Base-by-base conservation (phyloP, 176 grass and related monocot genomes). In the Carex pumila region DNA sequence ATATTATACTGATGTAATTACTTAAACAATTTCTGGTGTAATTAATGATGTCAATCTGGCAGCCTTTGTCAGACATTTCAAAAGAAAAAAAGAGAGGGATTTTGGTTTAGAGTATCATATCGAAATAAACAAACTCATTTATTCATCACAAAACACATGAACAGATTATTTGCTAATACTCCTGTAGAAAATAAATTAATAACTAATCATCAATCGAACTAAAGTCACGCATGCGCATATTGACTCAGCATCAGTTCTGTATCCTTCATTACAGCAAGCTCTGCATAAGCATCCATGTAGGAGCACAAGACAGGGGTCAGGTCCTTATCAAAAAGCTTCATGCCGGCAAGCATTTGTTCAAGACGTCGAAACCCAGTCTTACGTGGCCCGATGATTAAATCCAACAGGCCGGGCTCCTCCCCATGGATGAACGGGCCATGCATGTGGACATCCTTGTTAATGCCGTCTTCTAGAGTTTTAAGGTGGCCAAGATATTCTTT, bases 371-470 rank as follows among this genome's bases (percentile, higher is more conserved):
- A 7, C 12, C 58, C 34, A 0, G 12, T 0, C n/a, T 6, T 3
- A 8, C 6, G 1, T 3, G 4, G 0, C 3, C 67, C 66, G 17
- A 83, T 2, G 12, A 89, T 61, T 10, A 86, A 5, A 61, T 84
- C 84, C 21, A 86, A 11, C 3, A 71, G 49, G 11, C 88, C 79
- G 6, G 88, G 79, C 22, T 22, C 34, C 32, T 69, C 30, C 0
- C 84, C 84, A 45, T 79, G 25, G 60, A 84, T 14, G 37, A 83
- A 83, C 11, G 79, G 49, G 15, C 70, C 88, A 12, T 85, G 77
- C 12, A 52, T 32, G 15, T 55, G 82, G 21, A 89, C 7, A 0
- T 89, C 88, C 22, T 71, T 82, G 34, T 68, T 52, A 30, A 86
- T 56, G 1, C 88, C 87, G 4, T 70, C 36, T 19, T 89, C 84